Conservation (phyloP, 345 rosid species). For the Turnera subulata region DNA sequence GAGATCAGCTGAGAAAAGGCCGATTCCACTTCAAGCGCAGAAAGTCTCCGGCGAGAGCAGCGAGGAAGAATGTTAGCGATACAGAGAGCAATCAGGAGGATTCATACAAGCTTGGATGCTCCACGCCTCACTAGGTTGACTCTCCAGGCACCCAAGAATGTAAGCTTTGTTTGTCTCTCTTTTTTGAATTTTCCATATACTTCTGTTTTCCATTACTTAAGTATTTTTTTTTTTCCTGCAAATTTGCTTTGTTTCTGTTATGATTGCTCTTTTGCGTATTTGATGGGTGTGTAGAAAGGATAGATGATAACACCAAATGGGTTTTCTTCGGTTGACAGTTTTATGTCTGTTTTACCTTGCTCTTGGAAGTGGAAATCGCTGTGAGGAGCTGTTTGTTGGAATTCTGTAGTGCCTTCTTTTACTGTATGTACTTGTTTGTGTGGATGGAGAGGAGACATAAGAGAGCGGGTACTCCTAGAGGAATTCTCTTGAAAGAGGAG, state of each 20-base stretch:
- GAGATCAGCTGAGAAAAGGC: too few relatives aligned
- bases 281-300: background rate
- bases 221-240: background rate
- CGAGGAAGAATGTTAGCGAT: slow-evolving; percentile 2
- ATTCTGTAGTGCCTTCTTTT: background rate
- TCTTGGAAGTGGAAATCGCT: background rate
- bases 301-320: background rate
- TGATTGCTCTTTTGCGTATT: background rate
- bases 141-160: slow-evolving; percentile 50
- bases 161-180: slow-evolving; percentile 22
- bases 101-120: slow-evolving; percentile 12
- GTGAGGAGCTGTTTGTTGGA: background rate
- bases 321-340: background rate
- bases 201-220: background rate
- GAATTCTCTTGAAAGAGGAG: background rate
- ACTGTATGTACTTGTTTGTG: background rate
- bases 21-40: too few relatives aligned
- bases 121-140: slow-evolving; percentile 27
- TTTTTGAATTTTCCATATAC: background rate
- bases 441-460: too few relatives aligned
- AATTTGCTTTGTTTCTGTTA: background rate
- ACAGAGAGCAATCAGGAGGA: slow-evolving; percentile 13
- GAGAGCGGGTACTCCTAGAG: too few relatives aligned
- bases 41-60: too few relatives aligned
- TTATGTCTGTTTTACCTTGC: background rate